Evolutionary conservation across 2,329 filamentous ascomycete genomes (phyloP).

Genomic region (Aspergillus puulaauensis): DNA sequence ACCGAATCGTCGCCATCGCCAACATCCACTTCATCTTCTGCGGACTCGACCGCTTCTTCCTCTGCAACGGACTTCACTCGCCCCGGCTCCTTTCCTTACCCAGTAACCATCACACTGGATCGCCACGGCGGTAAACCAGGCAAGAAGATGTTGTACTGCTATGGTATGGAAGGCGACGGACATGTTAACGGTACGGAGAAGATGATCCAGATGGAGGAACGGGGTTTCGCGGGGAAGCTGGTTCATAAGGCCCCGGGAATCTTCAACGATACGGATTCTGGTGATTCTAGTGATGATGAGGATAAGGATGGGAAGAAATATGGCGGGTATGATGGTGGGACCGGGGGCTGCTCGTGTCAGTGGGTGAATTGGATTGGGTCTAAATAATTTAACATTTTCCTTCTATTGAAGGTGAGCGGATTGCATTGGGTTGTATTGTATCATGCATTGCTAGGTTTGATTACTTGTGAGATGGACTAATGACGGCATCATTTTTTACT

Average conservation of each 20-base stretch:
- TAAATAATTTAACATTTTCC: not conserved
- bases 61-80: conserved; percentile 49
- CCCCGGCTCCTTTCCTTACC: conserved; percentile 62
- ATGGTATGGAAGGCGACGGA: conserved; percentile 51
- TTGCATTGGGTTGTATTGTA: not conserved
- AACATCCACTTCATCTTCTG: conserved; percentile 13
- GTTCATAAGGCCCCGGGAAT: conserved; percentile 53
- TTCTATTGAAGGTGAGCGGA: not conserved
- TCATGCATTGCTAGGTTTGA: not conserved
- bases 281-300: not conserved
- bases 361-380: conserved; percentile 55
- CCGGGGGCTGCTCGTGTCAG: conserved; percentile 59
- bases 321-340: conserved; percentile 59
- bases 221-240: conserved; percentile 51
- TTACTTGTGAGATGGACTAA: not conserved
- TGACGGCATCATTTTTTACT: not conserved
- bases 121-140: conserved; percentile 56
- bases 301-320: conserved; percentile 27
- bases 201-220: conserved; percentile 53
- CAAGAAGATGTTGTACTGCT: conserved; percentile 62
- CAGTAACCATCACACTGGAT: conserved; percentile 60
- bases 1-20: not conserved
- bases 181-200: conserved; percentile 46
- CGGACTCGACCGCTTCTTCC: conserved; percentile 17
- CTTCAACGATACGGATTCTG: conserved; percentile 28